Percentiles rank a stretch among this genome's conserved stretches.
phyloP scores from a whole-genome alignment of 108 stramenopile genomes.

The Skeletonema menzelii region DNA sequence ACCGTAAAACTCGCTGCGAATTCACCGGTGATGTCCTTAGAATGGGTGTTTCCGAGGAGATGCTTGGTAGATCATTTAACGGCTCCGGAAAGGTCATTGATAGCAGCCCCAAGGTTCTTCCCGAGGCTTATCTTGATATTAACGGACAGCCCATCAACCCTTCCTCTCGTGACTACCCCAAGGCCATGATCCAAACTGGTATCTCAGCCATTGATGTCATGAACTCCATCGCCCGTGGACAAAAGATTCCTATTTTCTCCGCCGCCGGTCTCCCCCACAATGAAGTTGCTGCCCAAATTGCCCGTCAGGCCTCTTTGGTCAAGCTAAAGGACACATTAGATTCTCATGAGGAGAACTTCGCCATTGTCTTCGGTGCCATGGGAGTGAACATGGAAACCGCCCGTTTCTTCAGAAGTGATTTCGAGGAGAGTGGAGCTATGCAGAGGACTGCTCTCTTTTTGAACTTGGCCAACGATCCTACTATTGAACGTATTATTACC shows the following conservation, averaged over 20 bases:
- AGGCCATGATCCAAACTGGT: conserved; percentile 99
- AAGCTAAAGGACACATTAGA: conserved; percentile 96
- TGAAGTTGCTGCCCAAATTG: conserved; percentile 99
- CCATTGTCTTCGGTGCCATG: conserved; percentile 99
- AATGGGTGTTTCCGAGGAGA: conserved; percentile 99
- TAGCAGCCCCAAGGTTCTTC: conserved; percentile 96
- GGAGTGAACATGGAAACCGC: conserved; percentile 99
- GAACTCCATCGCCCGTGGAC: conserved; percentile 99
- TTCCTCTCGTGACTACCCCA: conserved; percentile 98
- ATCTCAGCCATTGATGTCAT: conserved; percentile 99
- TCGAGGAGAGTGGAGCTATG: conserved; percentile 99
- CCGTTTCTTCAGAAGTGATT: conserved; percentile 98
- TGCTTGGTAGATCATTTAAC: conserved; percentile 98
- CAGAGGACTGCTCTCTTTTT: conserved; percentile 98
- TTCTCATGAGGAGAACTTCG: conserved; percentile 99
- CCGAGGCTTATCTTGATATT: conserved; percentile 99
- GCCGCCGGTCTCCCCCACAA: conserved; percentile 99
- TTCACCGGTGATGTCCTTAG: conserved; percentile 98
- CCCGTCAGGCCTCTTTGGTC: conserved; percentile 98
- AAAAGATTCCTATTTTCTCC: conserved; percentile 99
- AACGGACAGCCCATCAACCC: conserved; percentile 99
- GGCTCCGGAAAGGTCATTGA: conserved; percentile 99
- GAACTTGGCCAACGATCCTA: conserved; percentile 99
- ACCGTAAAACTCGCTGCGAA: conserved; percentile 95
- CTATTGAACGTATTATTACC: conserved; percentile 99